Conservation (phyloP, 2,329 filamentous ascomycete genomes). For the Sclerotinia nivalis region DNA sequence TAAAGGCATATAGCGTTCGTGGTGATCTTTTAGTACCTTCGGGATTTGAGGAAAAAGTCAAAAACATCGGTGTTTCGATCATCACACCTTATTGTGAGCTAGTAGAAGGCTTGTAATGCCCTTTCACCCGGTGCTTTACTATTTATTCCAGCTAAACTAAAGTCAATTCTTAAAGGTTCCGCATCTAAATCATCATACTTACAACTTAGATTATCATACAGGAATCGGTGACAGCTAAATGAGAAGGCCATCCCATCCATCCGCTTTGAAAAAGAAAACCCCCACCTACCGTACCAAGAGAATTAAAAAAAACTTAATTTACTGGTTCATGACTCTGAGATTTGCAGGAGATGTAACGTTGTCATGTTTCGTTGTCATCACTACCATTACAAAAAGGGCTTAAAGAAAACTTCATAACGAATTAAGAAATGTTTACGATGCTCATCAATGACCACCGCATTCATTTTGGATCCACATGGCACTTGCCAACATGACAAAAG, state of each 20-base stretch:
- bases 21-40: background rate
- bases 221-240: too few species aligned
- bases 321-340: background rate
- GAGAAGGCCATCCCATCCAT: too few species aligned
- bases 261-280: too few species aligned
- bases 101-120: too few species aligned
- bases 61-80: background rate
- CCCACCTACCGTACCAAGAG: too few species aligned
- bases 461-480: background rate
- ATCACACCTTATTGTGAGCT: background rate
- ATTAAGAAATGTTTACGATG: background rate
- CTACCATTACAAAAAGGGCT: slow-evolving; percentile 3
- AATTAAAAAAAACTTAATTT: too few species aligned
- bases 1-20: too few species aligned
- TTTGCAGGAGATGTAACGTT: slow-evolving; percentile 2
- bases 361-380: slow-evolving; percentile 11
- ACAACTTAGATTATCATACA: too few species aligned
- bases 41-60: background rate
- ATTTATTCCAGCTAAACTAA: too few species aligned
- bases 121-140: too few species aligned
- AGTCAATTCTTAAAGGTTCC: too few species aligned
- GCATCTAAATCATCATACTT: too few species aligned
- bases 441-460: background rate
- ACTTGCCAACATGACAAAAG: background rate
- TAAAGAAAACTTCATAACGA: background rate